Conservation (phyloP, 169 alveolate species). For the Cryptosporidium sp. region DNA sequence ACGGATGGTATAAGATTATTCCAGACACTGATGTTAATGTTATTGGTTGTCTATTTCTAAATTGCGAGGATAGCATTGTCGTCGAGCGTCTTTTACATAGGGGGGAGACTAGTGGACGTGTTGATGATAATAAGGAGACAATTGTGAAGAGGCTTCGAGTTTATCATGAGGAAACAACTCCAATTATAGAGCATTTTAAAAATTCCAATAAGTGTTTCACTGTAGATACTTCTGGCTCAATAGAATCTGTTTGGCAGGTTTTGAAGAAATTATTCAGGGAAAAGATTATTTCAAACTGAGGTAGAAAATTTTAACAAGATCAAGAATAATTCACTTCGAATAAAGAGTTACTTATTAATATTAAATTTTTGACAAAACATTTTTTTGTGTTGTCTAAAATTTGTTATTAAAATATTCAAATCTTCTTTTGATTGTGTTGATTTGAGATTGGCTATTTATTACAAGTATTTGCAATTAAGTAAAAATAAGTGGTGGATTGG, state of each 20-base stretch:
- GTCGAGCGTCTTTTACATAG: slow-evolving; percentile 84
- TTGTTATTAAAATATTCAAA: too few relatives aligned
- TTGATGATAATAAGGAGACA: slow-evolving; percentile 94
- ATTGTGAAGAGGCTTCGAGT: slow-evolving; percentile 92
- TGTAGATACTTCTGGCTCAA: slow-evolving; percentile 84
- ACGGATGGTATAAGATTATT: slow-evolving; percentile 87
- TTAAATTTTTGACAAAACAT: neutral
- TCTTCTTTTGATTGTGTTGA: neutral
- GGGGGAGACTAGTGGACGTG: slow-evolving; percentile 92
- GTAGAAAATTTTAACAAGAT: neutral
- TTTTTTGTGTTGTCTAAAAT: neutral
- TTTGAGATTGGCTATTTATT: neutral
- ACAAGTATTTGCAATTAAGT: neutral
- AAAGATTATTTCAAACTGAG: slow-evolving; percentile 1
- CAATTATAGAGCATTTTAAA: slow-evolving; percentile 89
- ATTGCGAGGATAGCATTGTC: slow-evolving; percentile 85
- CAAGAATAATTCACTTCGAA: neutral
- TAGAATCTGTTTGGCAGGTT: slow-evolving; percentile 85
- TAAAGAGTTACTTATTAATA: too few relatives aligned
- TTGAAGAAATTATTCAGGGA: slow-evolving; percentile 34
- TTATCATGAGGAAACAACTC: slow-evolving; percentile 91
- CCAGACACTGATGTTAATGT: slow-evolving; percentile 78
- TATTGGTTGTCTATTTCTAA: slow-evolving; percentile 80
- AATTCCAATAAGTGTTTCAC: slow-evolving; percentile 84
- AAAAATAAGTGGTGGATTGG: neutral